These are phyloP conservation scores for Aspergillus terreus DNA, from an alignment of 2,329 filamentous ascomycete species.

Conservation along the genomic window DNA sequence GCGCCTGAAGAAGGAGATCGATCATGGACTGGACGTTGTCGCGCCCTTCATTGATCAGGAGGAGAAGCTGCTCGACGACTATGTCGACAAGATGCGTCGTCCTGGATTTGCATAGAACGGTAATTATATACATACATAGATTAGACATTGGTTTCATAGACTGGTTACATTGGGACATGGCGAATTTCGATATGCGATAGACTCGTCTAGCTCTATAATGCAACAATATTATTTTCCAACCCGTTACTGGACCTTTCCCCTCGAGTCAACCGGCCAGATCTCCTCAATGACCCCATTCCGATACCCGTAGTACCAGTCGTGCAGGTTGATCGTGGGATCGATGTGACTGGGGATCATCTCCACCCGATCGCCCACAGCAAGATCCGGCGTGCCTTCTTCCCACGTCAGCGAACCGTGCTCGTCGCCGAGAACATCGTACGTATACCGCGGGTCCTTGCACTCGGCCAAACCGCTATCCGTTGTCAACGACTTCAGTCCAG, in stretches of 20 bases:
- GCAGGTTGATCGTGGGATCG: slow-evolving; percentile 53
- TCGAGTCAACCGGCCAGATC: slow-evolving; percentile 50
- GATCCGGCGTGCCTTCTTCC: slow-evolving; percentile 37
- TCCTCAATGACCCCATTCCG: slow-evolving; percentile 48
- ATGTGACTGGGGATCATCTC: slow-evolving; percentile 56
- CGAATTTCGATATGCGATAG: too few relatives aligned
- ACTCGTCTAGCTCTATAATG: too few relatives aligned
- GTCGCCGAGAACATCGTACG: slow-evolving; percentile 46
- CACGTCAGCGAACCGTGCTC: slow-evolving; percentile 49
- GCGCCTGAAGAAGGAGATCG: slow-evolving; percentile 52
- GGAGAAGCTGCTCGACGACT: slow-evolving; percentile 15
- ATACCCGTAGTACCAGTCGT: slow-evolving; percentile 51
- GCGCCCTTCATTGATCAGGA: slow-evolving; percentile 24
- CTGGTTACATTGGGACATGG: background rate
- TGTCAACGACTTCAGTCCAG: slow-evolving; percentile 49
- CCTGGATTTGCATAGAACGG: slow-evolving; percentile 11
- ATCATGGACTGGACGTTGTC: slow-evolving; percentile 50
- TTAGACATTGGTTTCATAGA: background rate
- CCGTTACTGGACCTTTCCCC: slow-evolving; percentile 49
- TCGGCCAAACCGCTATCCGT: slow-evolving; percentile 52
- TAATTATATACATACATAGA: background rate
- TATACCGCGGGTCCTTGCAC: slow-evolving; percentile 44
- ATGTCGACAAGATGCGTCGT: slow-evolving; percentile 13
- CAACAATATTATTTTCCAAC: too few relatives aligned
- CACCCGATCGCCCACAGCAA: slow-evolving; percentile 46